Percentiles rank a stretch among this genome's conserved stretches.
Evolutionary conservation across 768 basidiomycete species (phyloP).

Genomic region (Tulasnella sp.): DNA sequence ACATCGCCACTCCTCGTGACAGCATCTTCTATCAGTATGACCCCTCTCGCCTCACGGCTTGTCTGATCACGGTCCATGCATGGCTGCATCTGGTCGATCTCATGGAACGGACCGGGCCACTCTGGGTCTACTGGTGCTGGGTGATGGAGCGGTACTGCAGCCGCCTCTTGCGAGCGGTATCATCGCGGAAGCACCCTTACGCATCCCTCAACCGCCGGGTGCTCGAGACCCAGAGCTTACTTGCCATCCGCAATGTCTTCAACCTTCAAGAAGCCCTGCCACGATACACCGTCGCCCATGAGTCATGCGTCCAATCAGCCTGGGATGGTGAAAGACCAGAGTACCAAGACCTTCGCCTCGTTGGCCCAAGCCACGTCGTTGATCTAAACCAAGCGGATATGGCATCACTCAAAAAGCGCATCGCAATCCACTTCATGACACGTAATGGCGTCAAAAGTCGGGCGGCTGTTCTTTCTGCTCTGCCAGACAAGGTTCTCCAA

Average conservation of each 20-base stretch:
- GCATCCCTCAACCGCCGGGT: neutral
- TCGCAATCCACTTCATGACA: neutral
- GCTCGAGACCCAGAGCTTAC: neutral
- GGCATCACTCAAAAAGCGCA: neutral
- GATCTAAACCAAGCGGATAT: neutral
- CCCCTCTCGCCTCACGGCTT: neutral
- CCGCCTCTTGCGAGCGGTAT: neutral
- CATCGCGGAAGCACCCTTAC: neutral
- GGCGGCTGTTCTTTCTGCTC: neutral
- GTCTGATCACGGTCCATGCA: neutral
- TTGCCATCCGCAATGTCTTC: neutral
- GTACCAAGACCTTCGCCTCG: neutral
- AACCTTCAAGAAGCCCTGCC: neutral
- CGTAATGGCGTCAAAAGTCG: neutral
- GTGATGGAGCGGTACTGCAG: constrained; percentile 11
- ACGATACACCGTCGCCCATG: neutral
- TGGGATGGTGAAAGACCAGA: neutral
- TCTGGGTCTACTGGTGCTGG: constrained; percentile 4
- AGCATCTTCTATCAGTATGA: constrained; percentile 4
- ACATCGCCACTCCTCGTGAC: neutral
- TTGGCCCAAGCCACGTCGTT: neutral
- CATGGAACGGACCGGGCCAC: neutral
- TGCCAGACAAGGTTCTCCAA: neutral
- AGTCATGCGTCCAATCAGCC: neutral
- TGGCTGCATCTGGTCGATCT: neutral